phyloP scores from a whole-genome alignment of 352 stramenopile species.

The Pythium volutum region DNA sequence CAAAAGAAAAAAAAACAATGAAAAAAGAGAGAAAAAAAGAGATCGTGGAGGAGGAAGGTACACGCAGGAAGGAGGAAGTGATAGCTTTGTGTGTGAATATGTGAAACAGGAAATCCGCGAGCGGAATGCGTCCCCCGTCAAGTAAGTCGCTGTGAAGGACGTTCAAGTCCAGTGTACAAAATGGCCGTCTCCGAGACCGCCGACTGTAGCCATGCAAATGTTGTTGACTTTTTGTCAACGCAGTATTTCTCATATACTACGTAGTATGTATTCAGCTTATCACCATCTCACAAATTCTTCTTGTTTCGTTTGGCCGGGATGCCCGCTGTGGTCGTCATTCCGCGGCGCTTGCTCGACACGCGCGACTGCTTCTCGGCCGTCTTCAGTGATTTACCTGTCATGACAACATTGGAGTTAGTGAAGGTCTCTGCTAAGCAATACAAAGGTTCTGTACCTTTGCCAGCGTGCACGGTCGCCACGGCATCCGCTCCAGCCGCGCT shows the following conservation, averaged over 20 bases:
- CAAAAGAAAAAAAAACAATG: constrained; percentile 27
- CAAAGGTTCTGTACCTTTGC: constrained; percentile 31
- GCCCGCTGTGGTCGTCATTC: constrained; percentile 21
- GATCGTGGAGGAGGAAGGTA: neutral
- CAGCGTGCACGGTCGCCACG: constrained; percentile 24
- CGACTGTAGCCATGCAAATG: neutral
- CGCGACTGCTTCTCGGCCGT: constrained; percentile 52
- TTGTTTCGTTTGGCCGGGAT: constrained; percentile 58
- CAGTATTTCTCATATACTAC: neutral
- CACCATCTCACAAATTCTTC: constrained; percentile 31
- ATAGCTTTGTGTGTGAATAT: neutral
- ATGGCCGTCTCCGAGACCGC: neutral
- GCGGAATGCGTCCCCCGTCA: too few relatives aligned
- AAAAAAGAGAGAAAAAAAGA: constrained; percentile 32
- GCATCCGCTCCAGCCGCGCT: neutral
- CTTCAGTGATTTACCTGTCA: constrained; percentile 48
- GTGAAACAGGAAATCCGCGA: neutral
- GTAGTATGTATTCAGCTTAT: neutral
- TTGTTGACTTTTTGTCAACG: neutral
- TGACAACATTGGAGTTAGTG: neutral
- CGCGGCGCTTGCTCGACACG: constrained; percentile 40
- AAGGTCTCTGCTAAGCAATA: neutral
- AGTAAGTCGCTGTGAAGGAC: too few relatives aligned
- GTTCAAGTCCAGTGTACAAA: neutral
- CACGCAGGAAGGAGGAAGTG: neutral